Percentiles rank a stretch among this genome's conserved stretches.
These are phyloP conservation scores for Vigna unguiculata DNA, from an alignment of 306 rosid genomes.

Conservation along the genomic window DNA sequence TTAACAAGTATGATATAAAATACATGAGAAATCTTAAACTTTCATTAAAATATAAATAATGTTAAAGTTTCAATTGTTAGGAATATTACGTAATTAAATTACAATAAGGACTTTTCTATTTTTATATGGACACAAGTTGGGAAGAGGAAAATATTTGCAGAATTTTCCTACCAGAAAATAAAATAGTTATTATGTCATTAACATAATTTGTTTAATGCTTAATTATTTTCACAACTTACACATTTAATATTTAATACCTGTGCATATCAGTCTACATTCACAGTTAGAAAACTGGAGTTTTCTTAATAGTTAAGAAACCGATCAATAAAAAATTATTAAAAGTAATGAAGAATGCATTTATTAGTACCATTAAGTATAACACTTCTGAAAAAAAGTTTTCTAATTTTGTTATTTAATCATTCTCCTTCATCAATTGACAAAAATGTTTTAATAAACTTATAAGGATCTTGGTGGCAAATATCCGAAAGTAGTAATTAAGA, in stretches of 20 bases:
- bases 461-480: too few relatives aligned
- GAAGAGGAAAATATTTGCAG: not conserved
- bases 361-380: not conserved
- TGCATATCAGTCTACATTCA: not conserved
- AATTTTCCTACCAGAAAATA: not conserved
- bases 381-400: not conserved
- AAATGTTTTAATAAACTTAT: too few relatives aligned
- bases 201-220: not conserved
- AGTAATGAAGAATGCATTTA: not conserved
- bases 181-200: not conserved
- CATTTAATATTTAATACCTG: not conserved
- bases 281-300: too few relatives aligned
- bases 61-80: not conserved
- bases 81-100: too few relatives aligned
- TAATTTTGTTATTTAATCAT: not conserved
- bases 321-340: not conserved
- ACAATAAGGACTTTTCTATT: not conserved
- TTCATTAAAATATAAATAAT: too few relatives aligned
- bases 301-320: not conserved
- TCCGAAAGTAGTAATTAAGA: too few relatives aligned
- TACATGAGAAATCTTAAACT: too few relatives aligned
- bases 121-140: too few relatives aligned
- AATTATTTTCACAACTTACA: not conserved
- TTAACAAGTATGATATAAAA: too few relatives aligned
- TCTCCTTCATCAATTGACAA: not conserved